Evolutionary conservation across 1,284 basidiomycete species (phyloP), one percentile per base, ranked within the genome.

Genomic region (Ganoderma boninense): DNA sequence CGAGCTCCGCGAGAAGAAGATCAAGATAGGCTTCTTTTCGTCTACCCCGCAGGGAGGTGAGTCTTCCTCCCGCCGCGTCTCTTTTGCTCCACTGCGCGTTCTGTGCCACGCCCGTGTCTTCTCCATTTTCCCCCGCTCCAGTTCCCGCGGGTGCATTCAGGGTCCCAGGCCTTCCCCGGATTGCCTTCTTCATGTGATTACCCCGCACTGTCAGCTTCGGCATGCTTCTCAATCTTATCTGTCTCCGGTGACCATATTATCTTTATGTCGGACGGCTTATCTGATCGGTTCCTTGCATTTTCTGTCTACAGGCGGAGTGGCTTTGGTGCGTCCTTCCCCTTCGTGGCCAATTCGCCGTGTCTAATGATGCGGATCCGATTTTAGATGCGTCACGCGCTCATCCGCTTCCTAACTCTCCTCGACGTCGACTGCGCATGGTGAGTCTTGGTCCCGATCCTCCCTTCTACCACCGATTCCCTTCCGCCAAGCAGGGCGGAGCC

Each of bases 1-100:
- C 70, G 95, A 95, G 78, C 86, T 96, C 59, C 90, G 90, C 68
- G 90, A 93, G 80, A 94, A 92, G 82, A 92, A 95, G 71, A 84
- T 93, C 79, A 95, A 94, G 81, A 92, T 96, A 71, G 91, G 91
- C 44, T 96, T 96, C 87, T 96, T 96, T 82, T 95, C 92, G 40
- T 95, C 94, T 16, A 96, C 95, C 8, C 95, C 95, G 8, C 95
- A 96, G 84, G 95, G 95, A 86, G 91, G 91, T 90, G 80, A 78
- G 83, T 76, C 57, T 43, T 56, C 54, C 52, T 68, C 66, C 64
- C 60, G 23, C 11, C n/a, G 40, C 38, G 60, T 26, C 40, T 42
- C 11, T 26, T 62, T 26, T 62, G 62, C 8, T 42, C 32, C 40
- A 42, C 42, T 18, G 38, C 29, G 20, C 66, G n/a, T 20, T 43